Evolutionary conservation across 495 filamentous ascomycete species (phyloP), one percentile per base, ranked within the genome.

Genomic region (Trichoderma reesei): DNA sequence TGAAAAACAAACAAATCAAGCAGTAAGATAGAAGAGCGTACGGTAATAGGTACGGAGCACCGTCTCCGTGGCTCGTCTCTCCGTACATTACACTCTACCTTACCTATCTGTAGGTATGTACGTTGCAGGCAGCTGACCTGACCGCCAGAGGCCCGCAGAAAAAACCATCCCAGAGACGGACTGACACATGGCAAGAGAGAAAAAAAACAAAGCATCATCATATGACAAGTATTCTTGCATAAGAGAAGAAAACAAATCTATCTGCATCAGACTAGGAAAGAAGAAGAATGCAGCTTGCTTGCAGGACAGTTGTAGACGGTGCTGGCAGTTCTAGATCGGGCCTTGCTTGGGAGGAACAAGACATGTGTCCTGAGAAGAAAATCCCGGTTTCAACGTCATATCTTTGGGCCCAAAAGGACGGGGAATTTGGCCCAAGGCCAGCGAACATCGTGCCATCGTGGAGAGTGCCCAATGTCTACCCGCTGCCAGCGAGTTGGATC

Each of bases 101-200:
- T n/a, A n/a, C n/a, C n/a, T n/a, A n/a, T n/a, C n/a, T 44, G 41
- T 44, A 44, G n/a, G n/a, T 44, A 11, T 0, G 2, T 41, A 41
- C 41, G 41, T n/a, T n/a, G n/a, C n/a, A n/a, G 41, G 44, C 20
- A 48, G 20, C 26, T 56, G 51, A 11, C 51, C 51, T n/a, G n/a
- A 34, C 51, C 51, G 10, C 20, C 13, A 20, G 18, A 8, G 51
- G 20, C 46, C 18, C n/a, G 20, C 51, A 11, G 31, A 14, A 31
- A 56, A 20, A 31, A n/a, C n/a, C n/a, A n/a, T n/a, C 34, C 51
- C 51, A 56, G 51, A 56, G 31, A 11, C 31, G 5, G 13, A 56
- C 20, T 56, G 51, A 56, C 51, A 56, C 51, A 56, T 56, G 51
- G 51, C 51, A 31, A 56, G n/a, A n/a, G n/a, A n/a, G n/a, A n/a